Base-by-base conservation (phyloP, 805 yeast species). In the Candida rishiriensis region DNA sequence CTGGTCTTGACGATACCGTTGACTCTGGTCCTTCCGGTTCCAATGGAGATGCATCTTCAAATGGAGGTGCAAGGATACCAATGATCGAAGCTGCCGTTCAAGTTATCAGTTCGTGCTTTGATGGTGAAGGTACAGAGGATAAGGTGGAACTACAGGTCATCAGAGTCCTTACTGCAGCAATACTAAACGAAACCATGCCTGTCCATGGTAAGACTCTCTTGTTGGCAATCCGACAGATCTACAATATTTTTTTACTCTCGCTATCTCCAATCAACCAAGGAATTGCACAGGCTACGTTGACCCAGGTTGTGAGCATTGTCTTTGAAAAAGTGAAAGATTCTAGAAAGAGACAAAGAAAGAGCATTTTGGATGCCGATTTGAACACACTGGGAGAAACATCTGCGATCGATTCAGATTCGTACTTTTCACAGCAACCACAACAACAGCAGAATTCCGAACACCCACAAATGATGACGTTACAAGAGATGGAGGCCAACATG, bases 221-320 rank as follows among this genome's bases (percentile, higher is more conserved):
- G 49, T 88, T 86, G 59, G 97, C 98, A 0, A 83, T 95, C 32
- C 79, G 98, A 63, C 96, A 88, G 57, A 88, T 91, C 26, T 93
- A 93, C 69, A 90, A 89, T 61, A 86, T 95, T 26, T 95, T 91
- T 58, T 83, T 93, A 35, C 75, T 88, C 44, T 88, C 97, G 0
- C 71, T 85, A 47, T 81, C 85, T 15, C 80, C 91, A 3, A 71
- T 85, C 21, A 91, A 89, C 60, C 99, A 93, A 66, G 86, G 89
- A 1, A 82, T 90, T 47, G 98, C 99, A 0, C 98, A 95, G 69
- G 98, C 96, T 1, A 85, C 93, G 8, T 72, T 93, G 52, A 87
- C 95, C 3, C 99, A 93, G 66, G 85, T 91, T 56, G 88, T 93
- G 17, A 81, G 82, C 43, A 81, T 87, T 9, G 83, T 90, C 10